A percentile compares a stretch with the other conserved stretches of the same genome.
Evolutionary conservation across 73 alveolate species (phyloP).

Genomic region (Tetrahymena thermophila): DNA sequence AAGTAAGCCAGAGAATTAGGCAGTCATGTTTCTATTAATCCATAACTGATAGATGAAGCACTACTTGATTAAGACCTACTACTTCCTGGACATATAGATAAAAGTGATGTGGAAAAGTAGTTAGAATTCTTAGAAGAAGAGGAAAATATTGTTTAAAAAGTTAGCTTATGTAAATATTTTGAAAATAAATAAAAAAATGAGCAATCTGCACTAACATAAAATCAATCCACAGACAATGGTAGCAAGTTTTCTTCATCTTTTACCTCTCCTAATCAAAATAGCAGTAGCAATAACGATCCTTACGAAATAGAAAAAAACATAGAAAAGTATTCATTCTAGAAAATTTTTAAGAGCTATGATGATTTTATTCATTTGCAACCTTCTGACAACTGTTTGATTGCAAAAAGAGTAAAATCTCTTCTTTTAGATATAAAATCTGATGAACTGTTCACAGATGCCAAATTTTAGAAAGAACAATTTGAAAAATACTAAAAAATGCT

Average conservation of each 20-base stretch:
- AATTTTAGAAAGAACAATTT: neutral
- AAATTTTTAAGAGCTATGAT: neutral
- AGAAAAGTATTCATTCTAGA: neutral
- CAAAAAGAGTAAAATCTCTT: neutral
- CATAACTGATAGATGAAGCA: neutral
- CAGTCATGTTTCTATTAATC: neutral
- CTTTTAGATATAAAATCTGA: neutral
- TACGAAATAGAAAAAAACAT: neutral
- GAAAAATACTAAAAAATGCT: neutral
- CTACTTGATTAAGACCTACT: neutral
- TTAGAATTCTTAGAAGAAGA: neutral
- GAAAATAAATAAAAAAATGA: neutral
- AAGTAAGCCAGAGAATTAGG: neutral
- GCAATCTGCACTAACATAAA: neutral
- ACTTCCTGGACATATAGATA: neutral
- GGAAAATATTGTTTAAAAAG: neutral
- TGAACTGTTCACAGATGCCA: neutral
- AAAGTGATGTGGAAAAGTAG: neutral
- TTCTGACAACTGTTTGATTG: neutral
- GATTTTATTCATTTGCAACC: neutral
- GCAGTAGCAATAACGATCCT: neutral
- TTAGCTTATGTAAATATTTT: neutral
- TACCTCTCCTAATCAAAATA: neutral
- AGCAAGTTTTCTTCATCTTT: neutral
- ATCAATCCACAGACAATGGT: neutral